These are phyloP conservation scores for Ceratobasidium sp. DNA, from an alignment of 1,284 basidiomycete genomes.

Conservation along the genomic window DNA sequence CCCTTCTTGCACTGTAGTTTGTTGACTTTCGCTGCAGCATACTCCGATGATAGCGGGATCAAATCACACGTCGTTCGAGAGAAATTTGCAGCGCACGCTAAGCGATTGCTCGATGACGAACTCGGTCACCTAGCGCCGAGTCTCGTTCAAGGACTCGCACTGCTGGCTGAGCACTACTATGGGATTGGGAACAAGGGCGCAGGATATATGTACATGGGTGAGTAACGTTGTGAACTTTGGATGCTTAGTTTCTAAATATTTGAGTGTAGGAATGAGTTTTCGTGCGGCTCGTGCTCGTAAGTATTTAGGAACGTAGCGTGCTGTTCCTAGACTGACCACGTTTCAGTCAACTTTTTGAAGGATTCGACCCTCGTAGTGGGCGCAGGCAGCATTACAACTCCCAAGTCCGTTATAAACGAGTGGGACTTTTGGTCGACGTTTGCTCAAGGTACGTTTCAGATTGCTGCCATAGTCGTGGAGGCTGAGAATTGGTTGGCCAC, in stretches of 20 bases:
- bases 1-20: slow-evolving; percentile 76
- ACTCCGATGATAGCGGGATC: slow-evolving; percentile 65
- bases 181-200: slow-evolving; percentile 52
- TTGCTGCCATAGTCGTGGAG: slow-evolving; percentile 54
- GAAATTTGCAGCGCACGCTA: slow-evolving; percentile 65
- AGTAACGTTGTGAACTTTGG: neutral
- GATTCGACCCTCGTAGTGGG: slow-evolving; percentile 57
- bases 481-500: neutral
- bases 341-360: neutral
- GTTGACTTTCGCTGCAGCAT: slow-evolving; percentile 67
- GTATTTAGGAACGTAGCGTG: neutral
- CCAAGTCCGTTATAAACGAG: slow-evolving; percentile 64
- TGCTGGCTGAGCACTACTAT: slow-evolving; percentile 69
- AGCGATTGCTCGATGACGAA: slow-evolving; percentile 66
- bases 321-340: no score
- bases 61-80: slow-evolving; percentile 60
- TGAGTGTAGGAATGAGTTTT: slow-evolving; percentile 62
- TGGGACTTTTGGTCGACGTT: slow-evolving; percentile 68
- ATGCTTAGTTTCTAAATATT: neutral
- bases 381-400: slow-evolving; percentile 60
- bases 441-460: slow-evolving; percentile 54
- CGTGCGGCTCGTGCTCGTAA: slow-evolving; percentile 58
- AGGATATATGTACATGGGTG: slow-evolving; percentile 49
- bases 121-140: slow-evolving; percentile 67
- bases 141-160: slow-evolving; percentile 66